Evolutionary conservation across 225 moss, liverwort and hornwort genomes (phyloP), one percentile per base, ranked within the genome.

Genomic region (Marchantia polymorpha): DNA sequence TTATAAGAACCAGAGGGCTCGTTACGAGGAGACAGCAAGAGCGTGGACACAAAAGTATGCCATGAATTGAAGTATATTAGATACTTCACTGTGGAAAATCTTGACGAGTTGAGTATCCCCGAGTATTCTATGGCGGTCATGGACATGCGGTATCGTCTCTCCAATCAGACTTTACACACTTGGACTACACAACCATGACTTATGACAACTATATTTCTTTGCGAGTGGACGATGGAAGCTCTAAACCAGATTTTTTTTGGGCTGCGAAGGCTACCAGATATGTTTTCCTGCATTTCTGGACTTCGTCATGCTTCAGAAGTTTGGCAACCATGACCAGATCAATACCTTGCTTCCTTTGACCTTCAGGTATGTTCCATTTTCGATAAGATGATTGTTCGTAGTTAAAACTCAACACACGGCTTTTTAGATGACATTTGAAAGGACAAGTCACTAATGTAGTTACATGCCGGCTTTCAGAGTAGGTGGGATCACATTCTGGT

Each of bases 31-130:
- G 80, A 83, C 80, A 39, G 87, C 85, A 29, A 82, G 85, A 83
- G 83, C 80, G 11, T 88, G 87, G 85, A 83, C 83, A 23, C 82
- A 82, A 85, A 88, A 85, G 80, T 88, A 88, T 75, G 85, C 78
- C 60, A 88, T 88, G 85, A 88, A 76, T 56, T 88, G 77, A 80
- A 76, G 61, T 81, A 25, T 22, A 15, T 66, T 14, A 73, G 12
- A 22, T 19, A 23, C 60, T 64, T 50, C 72, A 13, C 12, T 58
- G 55, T 66, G 52, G 73, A 56, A 61, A 71, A 54, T 10, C 27
- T 69, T 49, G 25, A 71, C 19, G 60, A 79, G 75, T 68, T 83
- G 83, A 51, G 68, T 74, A 50, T 61, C 25, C 48, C 56, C 56
- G 12, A 60, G 7, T 72, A 56, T 48, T 22, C 75, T 16, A 71